Evolutionary conservation across 257 asterid species (phyloP).

Genomic region (Agastache rugosa): DNA sequence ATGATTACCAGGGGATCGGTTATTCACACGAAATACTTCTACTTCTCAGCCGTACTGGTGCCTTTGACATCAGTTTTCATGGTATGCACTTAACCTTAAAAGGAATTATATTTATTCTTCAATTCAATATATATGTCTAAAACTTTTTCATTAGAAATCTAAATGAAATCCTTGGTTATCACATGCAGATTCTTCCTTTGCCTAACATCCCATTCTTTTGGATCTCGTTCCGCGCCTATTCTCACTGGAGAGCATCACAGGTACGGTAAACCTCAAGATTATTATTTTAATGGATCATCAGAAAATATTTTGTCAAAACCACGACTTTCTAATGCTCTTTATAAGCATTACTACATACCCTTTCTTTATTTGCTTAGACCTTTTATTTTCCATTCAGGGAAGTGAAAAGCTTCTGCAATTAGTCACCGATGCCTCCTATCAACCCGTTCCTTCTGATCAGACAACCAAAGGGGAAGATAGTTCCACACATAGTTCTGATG

Average conservation of each 20-base stretch:
- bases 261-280: slow-evolving; percentile 42
- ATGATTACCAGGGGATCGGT: slow-evolving; percentile 73
- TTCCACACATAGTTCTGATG: slow-evolving; percentile 37
- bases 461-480: slow-evolving; percentile 37
- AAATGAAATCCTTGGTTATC: slow-evolving; percentile 27
- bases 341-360: background rate
- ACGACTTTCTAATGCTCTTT: slow-evolving; percentile 12
- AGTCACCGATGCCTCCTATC: slow-evolving; percentile 62
- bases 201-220: slow-evolving; percentile 98
- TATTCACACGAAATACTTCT: slow-evolving; percentile 84
- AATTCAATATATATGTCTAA: background rate
- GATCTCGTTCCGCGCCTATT: slow-evolving; percentile 91
- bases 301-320: background rate
- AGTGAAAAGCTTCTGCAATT: slow-evolving; percentile 83
- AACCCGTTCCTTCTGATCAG: slow-evolving; percentile 42
- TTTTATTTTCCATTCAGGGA: slow-evolving; percentile 61
- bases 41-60: slow-evolving; percentile 78
- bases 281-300: slow-evolving; percentile 10
- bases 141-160: background rate
- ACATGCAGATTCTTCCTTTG: slow-evolving; percentile 84
- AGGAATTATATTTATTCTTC: background rate
- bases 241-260: slow-evolving; percentile 99
- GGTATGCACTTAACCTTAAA: slow-evolving; percentile 48
- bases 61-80: slow-evolving; percentile 81
- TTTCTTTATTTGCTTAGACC: background rate